Conservation (phyloP, 306 rosid species). For the Sophora flavescens region DNA sequence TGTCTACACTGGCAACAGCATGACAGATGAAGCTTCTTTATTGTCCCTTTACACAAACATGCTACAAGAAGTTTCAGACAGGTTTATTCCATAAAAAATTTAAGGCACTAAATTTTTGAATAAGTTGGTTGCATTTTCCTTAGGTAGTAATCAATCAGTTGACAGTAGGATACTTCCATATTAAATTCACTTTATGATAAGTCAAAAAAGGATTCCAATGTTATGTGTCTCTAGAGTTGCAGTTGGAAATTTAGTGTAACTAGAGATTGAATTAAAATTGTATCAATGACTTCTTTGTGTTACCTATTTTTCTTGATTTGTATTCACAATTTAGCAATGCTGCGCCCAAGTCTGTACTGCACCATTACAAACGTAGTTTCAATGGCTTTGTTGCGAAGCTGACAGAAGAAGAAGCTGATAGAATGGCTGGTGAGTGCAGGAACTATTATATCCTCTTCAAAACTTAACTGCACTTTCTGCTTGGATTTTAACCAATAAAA, state of each 20-base stretch:
- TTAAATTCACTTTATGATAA: neutral
- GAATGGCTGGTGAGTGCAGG: slow-evolving; percentile 42
- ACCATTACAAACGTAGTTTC: slow-evolving; percentile 57
- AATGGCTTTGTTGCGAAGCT: slow-evolving; percentile 54
- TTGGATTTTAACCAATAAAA: slow-evolving; percentile 6
- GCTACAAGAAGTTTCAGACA: slow-evolving; percentile 47
- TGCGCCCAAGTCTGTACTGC: slow-evolving; percentile 40
- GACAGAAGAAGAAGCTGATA: slow-evolving; percentile 51
- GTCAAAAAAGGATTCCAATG: neutral
- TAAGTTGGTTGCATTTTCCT: neutral
- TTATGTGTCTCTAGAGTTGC: neutral
- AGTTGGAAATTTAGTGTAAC: neutral
- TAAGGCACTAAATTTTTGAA: neutral
- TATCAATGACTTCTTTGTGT: neutral
- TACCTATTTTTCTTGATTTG: neutral
- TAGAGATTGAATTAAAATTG: neutral
- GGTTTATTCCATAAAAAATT: slow-evolving; percentile 39
- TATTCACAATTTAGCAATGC: slow-evolving; percentile 21
- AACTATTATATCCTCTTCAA: neutral
- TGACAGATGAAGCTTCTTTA: slow-evolving; percentile 28
- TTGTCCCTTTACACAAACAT: slow-evolving; percentile 44
- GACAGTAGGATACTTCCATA: neutral
- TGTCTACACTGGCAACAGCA: slow-evolving; percentile 52
- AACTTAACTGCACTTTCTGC: neutral
- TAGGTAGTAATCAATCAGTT: neutral